Percentiles rank a stretch among this genome's conserved stretches.
Evolutionary conservation across 768 basidiomycete species (phyloP).

Genomic region (Lactarius trivialis): DNA sequence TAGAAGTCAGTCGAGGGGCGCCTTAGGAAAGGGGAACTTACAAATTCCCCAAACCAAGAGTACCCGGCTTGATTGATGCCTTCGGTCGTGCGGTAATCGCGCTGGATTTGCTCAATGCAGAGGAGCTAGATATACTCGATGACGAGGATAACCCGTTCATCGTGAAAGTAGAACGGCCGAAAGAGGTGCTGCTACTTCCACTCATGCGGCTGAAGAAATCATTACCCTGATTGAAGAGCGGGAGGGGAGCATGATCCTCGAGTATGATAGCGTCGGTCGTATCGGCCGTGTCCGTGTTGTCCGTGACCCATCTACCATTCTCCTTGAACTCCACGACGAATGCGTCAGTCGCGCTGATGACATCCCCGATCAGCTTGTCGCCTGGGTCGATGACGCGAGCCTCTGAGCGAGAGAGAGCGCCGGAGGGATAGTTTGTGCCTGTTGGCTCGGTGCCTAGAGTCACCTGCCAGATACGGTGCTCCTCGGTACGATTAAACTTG

Average conservation of each 20-base stretch:
- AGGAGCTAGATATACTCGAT: conserved; percentile 16
- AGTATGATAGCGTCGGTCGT: not conserved
- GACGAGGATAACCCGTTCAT: conserved; percentile 16
- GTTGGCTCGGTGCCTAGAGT: conserved; percentile 27
- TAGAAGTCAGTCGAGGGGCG: not conserved
- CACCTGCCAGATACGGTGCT: conserved; percentile 61
- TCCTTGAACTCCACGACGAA: conserved; percentile 73
- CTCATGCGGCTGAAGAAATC: conserved; percentile 23
- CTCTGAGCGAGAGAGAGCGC: conserved; percentile 24
- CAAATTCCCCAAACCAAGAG: conserved; percentile 86
- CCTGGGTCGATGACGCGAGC: conserved; percentile 41
- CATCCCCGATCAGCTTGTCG: conserved; percentile 50
- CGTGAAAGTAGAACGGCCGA: conserved; percentile 7
- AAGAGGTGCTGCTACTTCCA: conserved; percentile 10
- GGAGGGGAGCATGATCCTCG: conserved; percentile 15
- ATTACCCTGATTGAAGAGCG: conserved; percentile 23
- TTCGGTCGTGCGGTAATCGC: conserved; percentile 28
- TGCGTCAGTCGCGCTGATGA: conserved; percentile 54
- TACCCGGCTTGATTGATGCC: conserved; percentile 53
- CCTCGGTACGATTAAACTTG: conserved; percentile 21
- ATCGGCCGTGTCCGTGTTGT: conserved; percentile 1
- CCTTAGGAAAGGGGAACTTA: conserved; percentile 33
- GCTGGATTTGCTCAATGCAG: conserved; percentile 11
- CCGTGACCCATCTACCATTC: conserved; percentile 51
- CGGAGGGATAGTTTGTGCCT: conserved; percentile 18